Evolutionary conservation across 148 eudicot genomes (phyloP).

Genomic region (Talinum fruticosum): DNA sequence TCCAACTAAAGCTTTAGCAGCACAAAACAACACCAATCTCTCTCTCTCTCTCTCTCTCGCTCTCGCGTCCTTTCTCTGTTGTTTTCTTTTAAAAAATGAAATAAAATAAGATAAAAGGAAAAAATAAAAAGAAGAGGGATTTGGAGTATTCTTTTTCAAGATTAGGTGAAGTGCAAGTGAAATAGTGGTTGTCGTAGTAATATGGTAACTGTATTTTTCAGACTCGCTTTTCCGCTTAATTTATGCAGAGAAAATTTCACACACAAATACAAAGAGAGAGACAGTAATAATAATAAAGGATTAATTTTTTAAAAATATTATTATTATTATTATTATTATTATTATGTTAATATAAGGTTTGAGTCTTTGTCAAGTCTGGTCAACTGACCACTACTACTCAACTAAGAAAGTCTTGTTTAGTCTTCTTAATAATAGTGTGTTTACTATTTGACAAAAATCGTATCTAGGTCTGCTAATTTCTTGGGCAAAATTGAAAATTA

Average conservation of each 20-base stretch:
- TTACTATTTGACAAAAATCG: no score
- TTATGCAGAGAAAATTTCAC: neutral
- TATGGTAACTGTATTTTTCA: constrained; percentile 14
- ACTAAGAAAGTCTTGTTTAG: constrained; percentile 20
- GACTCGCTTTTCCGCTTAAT: constrained; percentile 6
- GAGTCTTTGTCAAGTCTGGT: constrained; percentile 36
- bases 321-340: no score
- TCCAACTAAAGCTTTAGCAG: constrained; percentile 19
- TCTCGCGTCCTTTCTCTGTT: neutral
- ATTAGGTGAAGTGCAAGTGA: constrained; percentile 41
- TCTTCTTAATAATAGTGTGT: neutral
- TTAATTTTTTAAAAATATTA: neutral
- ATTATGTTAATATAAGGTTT: constrained; percentile 5
- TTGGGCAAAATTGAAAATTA: no score
- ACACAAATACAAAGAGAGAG: neutral
- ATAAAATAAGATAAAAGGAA: no score
- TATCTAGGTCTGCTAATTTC: no score
- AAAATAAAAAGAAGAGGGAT: no score
- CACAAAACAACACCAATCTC: constrained; percentile 3
- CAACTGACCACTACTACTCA: constrained; percentile 33
- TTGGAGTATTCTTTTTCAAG: constrained; percentile 23
- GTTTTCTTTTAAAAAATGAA: neutral
- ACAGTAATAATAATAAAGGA: neutral
- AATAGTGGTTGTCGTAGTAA: constrained; percentile 24
- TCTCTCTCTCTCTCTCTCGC: constrained; percentile 8